These are phyloP conservation scores for Nectriaceae sp. DNA, from an alignment of 2,329 filamentous ascomycete genomes.

Conservation along the genomic window DNA sequence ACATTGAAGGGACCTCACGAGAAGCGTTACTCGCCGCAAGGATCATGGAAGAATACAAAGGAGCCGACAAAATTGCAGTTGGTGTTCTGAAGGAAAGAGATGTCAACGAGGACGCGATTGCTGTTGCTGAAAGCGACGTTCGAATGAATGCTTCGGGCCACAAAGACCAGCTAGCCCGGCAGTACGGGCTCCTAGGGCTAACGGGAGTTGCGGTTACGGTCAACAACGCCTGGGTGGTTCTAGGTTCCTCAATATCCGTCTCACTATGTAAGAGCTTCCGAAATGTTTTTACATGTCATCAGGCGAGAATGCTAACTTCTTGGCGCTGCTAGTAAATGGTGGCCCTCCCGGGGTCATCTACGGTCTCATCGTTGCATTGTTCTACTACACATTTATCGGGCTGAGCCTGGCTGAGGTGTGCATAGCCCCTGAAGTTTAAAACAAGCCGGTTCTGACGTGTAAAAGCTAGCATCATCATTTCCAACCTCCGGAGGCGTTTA, in stretches of 20 bases:
- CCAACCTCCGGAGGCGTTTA: slow-evolving; percentile 27
- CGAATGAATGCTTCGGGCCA: slow-evolving; percentile 22
- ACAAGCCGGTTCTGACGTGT: background rate
- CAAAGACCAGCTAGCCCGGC: slow-evolving; percentile 22
- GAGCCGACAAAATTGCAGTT: background rate
- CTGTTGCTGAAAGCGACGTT: slow-evolving; percentile 11
- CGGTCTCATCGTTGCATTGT: slow-evolving; percentile 21
- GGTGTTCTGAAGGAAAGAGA: slow-evolving; percentile 14
- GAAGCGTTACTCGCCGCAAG: no score
- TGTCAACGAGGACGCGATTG: slow-evolving; percentile 8
- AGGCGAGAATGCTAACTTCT: slow-evolving; percentile 2
- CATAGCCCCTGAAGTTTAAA: no score
- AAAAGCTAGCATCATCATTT: slow-evolving; percentile 23
- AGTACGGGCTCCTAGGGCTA: slow-evolving; percentile 25
- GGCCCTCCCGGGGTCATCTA: slow-evolving; percentile 26
- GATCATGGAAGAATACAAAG: slow-evolving; percentile 14
- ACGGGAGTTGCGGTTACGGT: slow-evolving; percentile 28
- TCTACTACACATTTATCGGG: slow-evolving; percentile 27
- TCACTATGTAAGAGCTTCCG: slow-evolving; percentile 14
- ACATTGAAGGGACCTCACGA: no score
- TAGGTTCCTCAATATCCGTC: slow-evolving; percentile 26
- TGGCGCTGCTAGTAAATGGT: slow-evolving; percentile 17
- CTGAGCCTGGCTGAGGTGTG: slow-evolving; percentile 24
- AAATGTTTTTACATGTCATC: no score
- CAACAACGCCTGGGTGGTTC: slow-evolving; percentile 29